Conservation (phyloP, 305 asterid genomes). For the Ajuga reptans region DNA sequence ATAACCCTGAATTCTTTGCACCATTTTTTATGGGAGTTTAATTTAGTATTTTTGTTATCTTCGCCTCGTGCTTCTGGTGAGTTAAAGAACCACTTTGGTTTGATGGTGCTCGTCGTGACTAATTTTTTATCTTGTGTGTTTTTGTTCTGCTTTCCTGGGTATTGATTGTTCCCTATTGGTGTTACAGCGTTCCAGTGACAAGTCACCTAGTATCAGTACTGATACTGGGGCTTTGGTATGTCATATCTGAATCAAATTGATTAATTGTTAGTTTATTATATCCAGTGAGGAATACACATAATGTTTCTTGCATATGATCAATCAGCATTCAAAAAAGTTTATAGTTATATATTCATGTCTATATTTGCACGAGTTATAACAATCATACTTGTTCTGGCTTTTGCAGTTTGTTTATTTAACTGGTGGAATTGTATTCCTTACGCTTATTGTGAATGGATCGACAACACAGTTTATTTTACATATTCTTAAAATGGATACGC, state of each 20-base stretch:
- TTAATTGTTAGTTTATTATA: not conserved
- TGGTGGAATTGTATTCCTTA: constrained; percentile 91
- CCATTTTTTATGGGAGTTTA: not conserved
- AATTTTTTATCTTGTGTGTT: not conserved
- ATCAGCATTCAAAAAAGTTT: not conserved
- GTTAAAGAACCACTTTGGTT: not conserved
- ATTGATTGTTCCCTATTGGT: constrained; percentile 8
- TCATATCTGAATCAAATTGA: constrained; percentile 16
- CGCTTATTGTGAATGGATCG: constrained; percentile 90
- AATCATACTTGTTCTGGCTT: constrained; percentile 19
- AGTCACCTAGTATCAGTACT: constrained; percentile 51
- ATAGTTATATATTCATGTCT: not conserved
- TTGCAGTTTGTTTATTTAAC: constrained; percentile 97
- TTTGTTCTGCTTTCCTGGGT: not conserved
- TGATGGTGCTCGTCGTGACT: not conserved
- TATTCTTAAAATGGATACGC: constrained; percentile 62
- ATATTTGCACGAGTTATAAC: constrained; percentile 14
- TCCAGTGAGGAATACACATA: constrained; percentile 1
- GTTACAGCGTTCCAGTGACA: constrained; percentile 73
- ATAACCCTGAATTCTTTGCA: not conserved
- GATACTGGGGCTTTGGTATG: constrained; percentile 92
- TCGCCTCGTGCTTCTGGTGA: not conserved
- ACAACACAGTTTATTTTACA: constrained; percentile 80
- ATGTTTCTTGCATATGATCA: not conserved
- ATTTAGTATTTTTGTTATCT: not conserved